Evolutionary conservation across 1,139 yeast genomes (phyloP), one percentile per base, ranked within the genome.

Genomic region (Magnusiomyces tetraspermus): DNA sequence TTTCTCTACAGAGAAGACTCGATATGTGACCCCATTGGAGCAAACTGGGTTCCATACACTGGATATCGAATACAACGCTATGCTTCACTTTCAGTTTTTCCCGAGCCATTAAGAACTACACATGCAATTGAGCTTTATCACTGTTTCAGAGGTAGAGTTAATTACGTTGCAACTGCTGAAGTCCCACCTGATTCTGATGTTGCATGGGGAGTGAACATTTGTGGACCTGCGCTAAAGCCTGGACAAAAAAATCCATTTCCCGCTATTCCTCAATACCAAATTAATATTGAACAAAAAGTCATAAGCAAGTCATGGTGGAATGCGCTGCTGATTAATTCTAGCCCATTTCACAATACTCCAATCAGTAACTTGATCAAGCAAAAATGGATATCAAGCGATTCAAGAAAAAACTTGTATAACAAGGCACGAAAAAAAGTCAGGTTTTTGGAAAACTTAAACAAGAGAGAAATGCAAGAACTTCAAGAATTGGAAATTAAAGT

Each of bases 51-150:
- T 5, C 75, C 78, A 0, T 83, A 77, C 58, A 74, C 83, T 0
- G 90, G 90, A 0, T 79, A 81, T 62, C 77, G 78, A 55, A 68
- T 83, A 2, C 76, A 76, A 50, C 71, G 83, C 46, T 76, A 77
- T 40, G 78, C 76, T 58, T 54, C 67, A 2, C 60, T 55, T 42
- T 75, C 73, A 37, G 61, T 79, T 8, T 24, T 33, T 4, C 48
- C 51, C 17, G 50, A 38, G 13, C 36, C 45, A 26, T 37, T 31
- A 13, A 43, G 24, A 22, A 19, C 77, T 31, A 67, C 73, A 53
- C 81, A 76, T 56, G 75, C 73, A 57, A 64, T 82, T 10, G 67
- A 77, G 0, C 61, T 83, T 17, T 71, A 77, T 0, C 82, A 77
- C 59, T 84, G 90, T 63, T 66, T 73, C 30, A 68, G 70, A 17